Base-by-base conservation (phyloP, 331 rosid species). In the Telfairia occidentalis region DNA sequence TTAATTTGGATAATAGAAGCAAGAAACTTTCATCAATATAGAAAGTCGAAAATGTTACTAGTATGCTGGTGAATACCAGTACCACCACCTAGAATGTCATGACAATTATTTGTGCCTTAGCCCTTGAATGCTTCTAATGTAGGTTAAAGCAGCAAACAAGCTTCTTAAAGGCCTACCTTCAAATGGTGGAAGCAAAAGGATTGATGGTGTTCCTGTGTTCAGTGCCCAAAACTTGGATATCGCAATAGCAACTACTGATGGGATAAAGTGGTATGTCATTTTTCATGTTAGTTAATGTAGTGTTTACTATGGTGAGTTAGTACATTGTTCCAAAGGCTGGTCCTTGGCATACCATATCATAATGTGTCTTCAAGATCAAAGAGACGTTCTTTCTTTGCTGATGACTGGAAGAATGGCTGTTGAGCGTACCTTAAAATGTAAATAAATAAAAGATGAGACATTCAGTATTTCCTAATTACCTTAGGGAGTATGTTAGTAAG, bases 181-280 rank as follows among this genome's bases (percentile, higher is more conserved):
- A 78, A 82, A 57, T 79, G 85, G 87, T 55, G 87, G 74, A 11
- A 81, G 82, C 85, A 87, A 84, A 84, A 89, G 78, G 89, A 90
- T 95, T 38, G 99, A 90, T 45, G 97, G 99, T 42, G 97, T 95
- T 76, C 99, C 99, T 4, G 97, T 95, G 73, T 95, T 95, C 80
- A 85, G 97, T 87, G 92, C 97, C 26, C 93, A 90, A 37, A 95
- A 95, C 84, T 84, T 95, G 81, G 97, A 95, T 83, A 95, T 95
- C 82, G 97, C 99, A 69, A 92, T 95, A 78, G 92, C 99, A 80
- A 92, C 92, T 55, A 80, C 81, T 0, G 92, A 91, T 85, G 99
- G 96, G 61, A 78, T 95, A 78, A 87, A 88, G 84, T 95, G 99
- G 97, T 95, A 55, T 15, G 82, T 78, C 71, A 35, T 34, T 79